Conservation (phyloP, 1,139 yeast species). For the Kazachstania sp. region DNA sequence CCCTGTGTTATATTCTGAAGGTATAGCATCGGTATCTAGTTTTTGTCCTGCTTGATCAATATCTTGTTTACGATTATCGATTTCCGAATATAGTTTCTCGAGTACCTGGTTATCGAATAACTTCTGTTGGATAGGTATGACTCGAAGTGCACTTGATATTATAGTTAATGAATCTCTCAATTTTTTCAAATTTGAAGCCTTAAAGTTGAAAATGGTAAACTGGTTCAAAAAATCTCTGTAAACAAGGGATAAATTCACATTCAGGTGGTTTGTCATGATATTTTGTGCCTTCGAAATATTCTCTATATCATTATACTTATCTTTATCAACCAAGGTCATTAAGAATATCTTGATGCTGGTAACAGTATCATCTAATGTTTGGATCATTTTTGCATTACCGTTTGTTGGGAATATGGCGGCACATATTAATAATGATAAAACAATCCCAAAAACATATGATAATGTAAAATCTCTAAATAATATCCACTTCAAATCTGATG, state of each 20-base stretch:
- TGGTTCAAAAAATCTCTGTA: constrained; percentile 40
- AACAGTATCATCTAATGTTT: constrained; percentile 20
- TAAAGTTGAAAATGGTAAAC: constrained; percentile 32
- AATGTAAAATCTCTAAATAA: constrained; percentile 37
- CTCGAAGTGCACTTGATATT: constrained; percentile 35
- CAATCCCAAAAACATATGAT: constrained; percentile 38
- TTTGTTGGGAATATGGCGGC: constrained; percentile 34
- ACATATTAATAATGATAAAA: constrained; percentile 34
- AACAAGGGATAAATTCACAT: constrained; percentile 33
- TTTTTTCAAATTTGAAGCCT: constrained; percentile 29
- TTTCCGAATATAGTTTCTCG: constrained; percentile 12
- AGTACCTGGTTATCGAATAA: constrained; percentile 18
- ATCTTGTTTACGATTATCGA: neutral
- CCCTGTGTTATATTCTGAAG: neutral
- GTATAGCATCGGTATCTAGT: neutral
- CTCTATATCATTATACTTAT: constrained; percentile 14
- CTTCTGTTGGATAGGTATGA: constrained; percentile 31
- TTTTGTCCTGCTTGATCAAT: neutral
- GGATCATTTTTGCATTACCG: constrained; percentile 31
- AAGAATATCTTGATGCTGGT: constrained; percentile 24
- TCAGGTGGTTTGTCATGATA: constrained; percentile 30
- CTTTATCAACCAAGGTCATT: constrained; percentile 17
- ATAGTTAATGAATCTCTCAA: constrained; percentile 38
- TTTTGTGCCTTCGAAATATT: constrained; percentile 21
- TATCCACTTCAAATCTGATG: constrained; percentile 31